Evolutionary conservation across 1,284 basidiomycete species (phyloP), one percentile per base, ranked within the genome.

Genomic region (Heliocybe sulcata): DNA sequence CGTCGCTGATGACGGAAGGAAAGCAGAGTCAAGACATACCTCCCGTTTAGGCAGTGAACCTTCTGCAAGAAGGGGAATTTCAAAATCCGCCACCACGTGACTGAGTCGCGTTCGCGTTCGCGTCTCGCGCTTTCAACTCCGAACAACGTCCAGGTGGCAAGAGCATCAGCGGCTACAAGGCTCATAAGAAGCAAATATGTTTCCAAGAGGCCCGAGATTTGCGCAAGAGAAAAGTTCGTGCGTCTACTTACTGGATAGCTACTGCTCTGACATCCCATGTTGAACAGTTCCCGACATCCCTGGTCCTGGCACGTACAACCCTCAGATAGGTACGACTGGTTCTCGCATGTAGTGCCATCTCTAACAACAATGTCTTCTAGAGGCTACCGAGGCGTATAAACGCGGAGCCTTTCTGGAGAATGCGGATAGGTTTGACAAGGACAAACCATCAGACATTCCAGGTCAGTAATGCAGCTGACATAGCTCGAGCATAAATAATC

Each of bases 371-470:
- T 25, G 8, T 8, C 12, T 9, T 6, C 8, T 27, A 52, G 51
- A 52, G 12, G 12, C 3, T 20, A 22, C 20, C 19, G 77, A 81
- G 42, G 64, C 71, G 9, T 78, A 82, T 62, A 83, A 82, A 62
- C 73, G 73, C 16, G 79, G 80, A 1, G 79, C 78, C 23, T 78
- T 82, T 57, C 66, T 81, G 1, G 80, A 82, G 66, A 81, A 79
- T 60, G 67, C 77, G 2, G 74, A 77, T 50, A 69, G 80, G 2
- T 81, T 81, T 63, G 58, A 61, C 25, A 72, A 75, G 57, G 72
- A 78, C 22, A 74, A 72, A 55, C 59, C 63, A 6, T 66, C 70
- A 0, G 72, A 77, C 8, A 61, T 66, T 11, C 69, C 74, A 61
- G 78, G 80, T 81, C 55, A 51, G 67, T 49, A 12, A 25, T 20